Base-by-base conservation (phyloP, 495 filamentous ascomycete genomes). In the Talaromyces adpressus region DNA sequence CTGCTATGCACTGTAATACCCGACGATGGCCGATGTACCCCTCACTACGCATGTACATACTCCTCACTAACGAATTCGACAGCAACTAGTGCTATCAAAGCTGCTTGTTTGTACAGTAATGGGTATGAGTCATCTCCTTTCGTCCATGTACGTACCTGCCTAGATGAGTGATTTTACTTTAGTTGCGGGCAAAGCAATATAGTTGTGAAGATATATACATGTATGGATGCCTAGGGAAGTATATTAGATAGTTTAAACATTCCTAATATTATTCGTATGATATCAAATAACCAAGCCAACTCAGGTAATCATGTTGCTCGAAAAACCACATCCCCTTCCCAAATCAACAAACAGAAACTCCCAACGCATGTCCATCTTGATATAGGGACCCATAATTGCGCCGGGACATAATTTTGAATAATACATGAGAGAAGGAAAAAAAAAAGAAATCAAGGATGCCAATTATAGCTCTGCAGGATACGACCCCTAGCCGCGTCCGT, bases 391-490 rank as follows among this genome's bases (percentile, higher is more conserved):
- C 56, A 58, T 36, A 16, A 60, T 27, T 60, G 30, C 56, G 56
- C 56, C 56, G 14, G n/a, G 23, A 14, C 56, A 59, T 20, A 36
- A 39, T 20, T 18, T 60, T n/a, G 18, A 41, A 60, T 39, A 22
- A 58, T 32, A 39, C 56, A 58, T 57, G 3, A 29, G 27, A 57
- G 25, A 30, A 57, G 25, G 18, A 34, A 20, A 7, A 20, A 18
- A n/a, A 3, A 52, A 52, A 1, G 2, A 12, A 54, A 25, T 75
- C 63, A 81, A 18, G 77, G 76, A 59, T 72, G 77, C 78, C 78
- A 81, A 7, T 76, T 73, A 66, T 81, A 83, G 57, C 76, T 80
- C 69, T 87, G 83, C 45, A 78, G 75, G 12, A 85, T 74, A 25
- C 73, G 74, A 14, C 72, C 72, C 18, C 86, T 74, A 36, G 73